Conservation (phyloP, 352 stramenopile species). For the Phytopythium ostracodes region DNA sequence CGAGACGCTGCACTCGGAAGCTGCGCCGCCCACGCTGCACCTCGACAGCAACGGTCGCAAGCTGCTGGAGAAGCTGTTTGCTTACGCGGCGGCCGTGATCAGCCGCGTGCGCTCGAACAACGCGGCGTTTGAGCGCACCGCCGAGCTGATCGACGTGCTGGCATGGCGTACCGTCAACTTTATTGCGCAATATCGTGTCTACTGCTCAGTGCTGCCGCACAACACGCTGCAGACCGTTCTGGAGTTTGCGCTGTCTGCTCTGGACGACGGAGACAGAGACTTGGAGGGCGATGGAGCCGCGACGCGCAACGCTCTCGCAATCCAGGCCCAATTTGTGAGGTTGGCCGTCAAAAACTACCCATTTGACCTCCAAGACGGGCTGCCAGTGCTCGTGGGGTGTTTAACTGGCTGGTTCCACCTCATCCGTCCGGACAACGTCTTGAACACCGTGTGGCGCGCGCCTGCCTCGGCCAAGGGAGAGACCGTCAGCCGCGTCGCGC, state of each 20-base stretch:
- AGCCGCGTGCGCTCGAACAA: constrained; percentile 25
- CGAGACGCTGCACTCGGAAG: constrained; percentile 40
- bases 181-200: constrained; percentile 55
- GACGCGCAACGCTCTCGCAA: constrained; percentile 16
- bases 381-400: constrained; percentile 38
- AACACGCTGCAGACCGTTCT: constrained; percentile 45
- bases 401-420: constrained; percentile 47
- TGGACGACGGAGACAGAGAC: constrained; percentile 29
- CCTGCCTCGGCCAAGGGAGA: constrained; percentile 1
- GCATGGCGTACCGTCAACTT: constrained; percentile 62
- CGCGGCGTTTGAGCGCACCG: constrained; percentile 17
- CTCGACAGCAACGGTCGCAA: constrained; percentile 70
- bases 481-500: constrained; percentile 17
- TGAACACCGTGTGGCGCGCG: constrained; percentile 6
- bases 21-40: constrained; percentile 51
- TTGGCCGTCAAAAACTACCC: constrained; percentile 49
- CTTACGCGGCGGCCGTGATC: constrained; percentile 48
- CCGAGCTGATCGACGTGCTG: constrained; percentile 50
- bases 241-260: constrained; percentile 46
- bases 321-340: constrained; percentile 34
- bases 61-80: constrained; percentile 49
- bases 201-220: constrained; percentile 59
- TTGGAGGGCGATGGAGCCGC: constrained; percentile 13
- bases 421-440: constrained; percentile 20
- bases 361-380: constrained; percentile 50